Evolutionary conservation across 169 alveolate species (phyloP).

Genomic region (Plasmodium fragile): DNA sequence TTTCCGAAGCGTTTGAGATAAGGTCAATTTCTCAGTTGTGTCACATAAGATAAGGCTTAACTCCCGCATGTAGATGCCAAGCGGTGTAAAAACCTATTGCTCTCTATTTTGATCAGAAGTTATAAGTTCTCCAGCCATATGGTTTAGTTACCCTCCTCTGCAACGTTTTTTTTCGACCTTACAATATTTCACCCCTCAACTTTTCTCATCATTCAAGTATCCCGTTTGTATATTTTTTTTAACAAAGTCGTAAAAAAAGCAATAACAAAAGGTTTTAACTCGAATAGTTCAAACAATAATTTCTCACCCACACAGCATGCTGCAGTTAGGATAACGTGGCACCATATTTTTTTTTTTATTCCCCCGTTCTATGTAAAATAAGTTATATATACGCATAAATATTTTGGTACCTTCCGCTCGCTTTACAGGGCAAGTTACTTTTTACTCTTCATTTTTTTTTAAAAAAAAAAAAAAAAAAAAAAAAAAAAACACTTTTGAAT

Average conservation of each 20-base stretch:
- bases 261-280: background rate
- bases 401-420: background rate
- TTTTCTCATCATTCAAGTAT: background rate
- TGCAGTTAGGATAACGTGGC: background rate
- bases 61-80: background rate
- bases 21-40: background rate
- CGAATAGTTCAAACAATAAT: background rate
- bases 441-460: background rate
- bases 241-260: background rate
- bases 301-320: background rate
- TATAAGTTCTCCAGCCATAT: background rate
- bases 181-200: background rate
- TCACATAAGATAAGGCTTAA: background rate
- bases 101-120: background rate
- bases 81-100: background rate
- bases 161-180: background rate
- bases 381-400: background rate
- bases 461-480: background rate
- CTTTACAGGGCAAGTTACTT: background rate
- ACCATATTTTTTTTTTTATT: background rate
- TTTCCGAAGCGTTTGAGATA: background rate
- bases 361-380: background rate
- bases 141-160: background rate
- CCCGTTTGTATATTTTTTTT: background rate
- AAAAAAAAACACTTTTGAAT: background rate